Base-by-base conservation (phyloP, 768 basidiomycete species). In the Lactifluus volemus region DNA sequence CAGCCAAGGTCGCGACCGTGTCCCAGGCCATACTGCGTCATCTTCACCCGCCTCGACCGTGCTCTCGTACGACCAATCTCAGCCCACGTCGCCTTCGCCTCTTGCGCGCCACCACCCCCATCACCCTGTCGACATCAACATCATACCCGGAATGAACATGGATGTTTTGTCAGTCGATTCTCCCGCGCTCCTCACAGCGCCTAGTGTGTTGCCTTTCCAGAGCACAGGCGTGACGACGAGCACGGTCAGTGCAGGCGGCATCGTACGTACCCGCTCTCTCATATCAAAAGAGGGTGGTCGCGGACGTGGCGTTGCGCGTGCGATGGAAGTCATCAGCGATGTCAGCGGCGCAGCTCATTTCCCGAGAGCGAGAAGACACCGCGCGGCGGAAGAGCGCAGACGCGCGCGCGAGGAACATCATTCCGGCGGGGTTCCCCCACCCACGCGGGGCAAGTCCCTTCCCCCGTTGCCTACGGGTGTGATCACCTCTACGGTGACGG, bases 231-330 rank as follows among this genome's bases (percentile, higher is more conserved):
- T 60, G n/a, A 66, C 63, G 52, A 66, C 65, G n/a, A 64, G 63
- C 36, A 66, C 63, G 14, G 65, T 66, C 11, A 60, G 58, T 41
- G 63, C 42, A 1, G 63, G 65, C 30, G 63, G 63, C 55, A 36
- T 66, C 53, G 61, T 66, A 42, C 63, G 65, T 52, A 53, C 63
- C 14, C 65, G 65, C 63, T 64, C 63, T 25, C 55, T 66, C 25
- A 54, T 58, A 3, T 48, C 55, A 21, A 51, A 49, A 15, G 56
- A 64, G 11, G 49, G 63, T 19, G 55, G 65, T 5, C 63, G 58
- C 38, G 55, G 65, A 10, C 65, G 65, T 14, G 65, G 65, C 5
- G 63, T 66, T 19, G 51, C 65, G 10, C 63, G 55, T 0, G 63
- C 63, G 29, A 66, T 66, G 59, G 65, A 55, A 7, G 48, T 65